phyloP scores from a whole-genome alignment of 768 basidiomycete species.

The Macrolepiota fuliginosa region DNA sequence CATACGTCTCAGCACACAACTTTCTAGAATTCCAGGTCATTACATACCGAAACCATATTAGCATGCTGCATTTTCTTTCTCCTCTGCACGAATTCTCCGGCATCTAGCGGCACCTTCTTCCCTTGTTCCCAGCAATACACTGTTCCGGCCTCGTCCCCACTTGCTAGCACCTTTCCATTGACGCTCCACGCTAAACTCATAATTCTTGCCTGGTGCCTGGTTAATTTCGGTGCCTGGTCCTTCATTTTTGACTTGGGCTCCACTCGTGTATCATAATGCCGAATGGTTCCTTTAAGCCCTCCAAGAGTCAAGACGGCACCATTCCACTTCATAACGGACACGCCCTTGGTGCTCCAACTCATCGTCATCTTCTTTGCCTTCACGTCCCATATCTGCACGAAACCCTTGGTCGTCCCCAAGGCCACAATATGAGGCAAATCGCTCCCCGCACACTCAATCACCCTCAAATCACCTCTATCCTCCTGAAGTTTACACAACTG shows the following conservation, averaged over 20 bases:
- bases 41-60: conserved; percentile 29
- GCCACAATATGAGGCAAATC: conserved; percentile 46
- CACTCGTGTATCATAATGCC: conserved; percentile 71
- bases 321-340: conserved; percentile 66
- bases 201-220: conserved; percentile 67
- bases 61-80: conserved; percentile 69
- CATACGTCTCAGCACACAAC: conserved; percentile 3
- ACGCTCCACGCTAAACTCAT: conserved; percentile 65
- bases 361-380: conserved; percentile 29
- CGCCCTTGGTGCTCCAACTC: conserved; percentile 55
- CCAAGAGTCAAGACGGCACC: conserved; percentile 31
- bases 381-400: conserved; percentile 50
- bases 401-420: conserved; percentile 58
- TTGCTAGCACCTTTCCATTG: conserved; percentile 67
- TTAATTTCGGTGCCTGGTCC: conserved; percentile 65
- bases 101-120: conserved; percentile 46
- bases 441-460: conserved; percentile 37
- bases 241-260: conserved; percentile 43
- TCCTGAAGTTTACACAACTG: conserved; percentile 52
- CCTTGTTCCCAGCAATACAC: conserved; percentile 78
- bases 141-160: conserved; percentile 72
- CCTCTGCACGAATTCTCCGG: conserved; percentile 52
- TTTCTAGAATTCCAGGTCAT: background rate
- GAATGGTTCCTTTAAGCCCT: conserved; percentile 40
- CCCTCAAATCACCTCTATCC: conserved; percentile 40